Conservation (phyloP, 306 rosid species). For the Prunus persica region Prunus_persica_NCBIv2 NC_034011.1:25457501-25458000, state of each 20-base stretch:
- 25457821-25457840: slow-evolving; percentile 61
- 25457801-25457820: slow-evolving; percentile 77
- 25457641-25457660: slow-evolving; percentile 79
- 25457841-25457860: slow-evolving; percentile 74
- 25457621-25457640: slow-evolving; percentile 97
- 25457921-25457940: slow-evolving; percentile 92
- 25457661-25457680: slow-evolving; percentile 76
- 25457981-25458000: neutral
- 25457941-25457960: slow-evolving; percentile 58
- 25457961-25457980: neutral
- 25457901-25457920: slow-evolving; percentile 72
- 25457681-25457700: slow-evolving; percentile 91
- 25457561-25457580: slow-evolving; percentile 79
- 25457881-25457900: slow-evolving; percentile 91
- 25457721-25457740: slow-evolving; percentile 86
- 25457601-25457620: slow-evolving; percentile 81
- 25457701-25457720: slow-evolving; percentile 81
- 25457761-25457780: slow-evolving; percentile 95
- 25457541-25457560: slow-evolving; percentile 84
- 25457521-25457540: slow-evolving; percentile 81
- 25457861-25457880: slow-evolving; percentile 89
- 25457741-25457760: slow-evolving; percentile 83
- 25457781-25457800: slow-evolving; percentile 84
- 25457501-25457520: slow-evolving; percentile 92
- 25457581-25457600: slow-evolving; percentile 93